Evolutionary conservation across 345 rosid species (phyloP), one percentile per base, ranked within the genome.

Genomic region (Bruguiera gymnorhiza): DNA sequence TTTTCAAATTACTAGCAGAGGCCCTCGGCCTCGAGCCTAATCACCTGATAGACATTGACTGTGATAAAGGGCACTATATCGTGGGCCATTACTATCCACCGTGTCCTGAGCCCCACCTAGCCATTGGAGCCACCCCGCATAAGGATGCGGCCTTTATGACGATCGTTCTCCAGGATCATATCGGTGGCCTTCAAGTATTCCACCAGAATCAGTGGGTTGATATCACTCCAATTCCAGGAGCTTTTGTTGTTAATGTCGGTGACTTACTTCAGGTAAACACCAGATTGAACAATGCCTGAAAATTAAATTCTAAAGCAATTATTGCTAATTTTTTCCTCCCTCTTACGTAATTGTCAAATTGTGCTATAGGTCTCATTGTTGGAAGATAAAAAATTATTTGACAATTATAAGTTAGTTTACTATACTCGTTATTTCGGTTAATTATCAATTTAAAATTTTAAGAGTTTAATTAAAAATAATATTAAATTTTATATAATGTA

Each of bases 81-180:
- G 37, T 9, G 64, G 69, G 75, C 59, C 79, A 79, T 23, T 75
- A 75, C 76, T 69, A 75, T 51, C 83, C 77, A 31, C 32, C 66
- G 5, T 75, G 83, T 30, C 83, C 83, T 9, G 66, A 78, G 63
- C 75, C 75, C 7, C 62, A 70, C 18, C 69, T 23, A 6, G 64
- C 81, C n/a, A n/a, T 62, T 19, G 78, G 81, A 30, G 66, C 64
- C 19, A 29, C 59, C 39, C 50, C 61, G 6, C 75, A 74, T 32
- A 37, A 26, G 0, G 78, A 78, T 62, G 61, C 72, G 2, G 59
- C 62, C 18, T 65, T 78, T 51, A 7, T 78, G 62, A 78, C 69
- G 0, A 32, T 73, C 65, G 66, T 73, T 30, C 39, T 73, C 11
- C 81, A 73, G 62, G 68, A 68, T 26, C 63, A 58, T 7, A 57